Percentiles rank a stretch among this genome's conserved stretches.
Conservation (phyloP, 371 early-diverging fungal genomes). For the Zychaea mexicana region DNA sequence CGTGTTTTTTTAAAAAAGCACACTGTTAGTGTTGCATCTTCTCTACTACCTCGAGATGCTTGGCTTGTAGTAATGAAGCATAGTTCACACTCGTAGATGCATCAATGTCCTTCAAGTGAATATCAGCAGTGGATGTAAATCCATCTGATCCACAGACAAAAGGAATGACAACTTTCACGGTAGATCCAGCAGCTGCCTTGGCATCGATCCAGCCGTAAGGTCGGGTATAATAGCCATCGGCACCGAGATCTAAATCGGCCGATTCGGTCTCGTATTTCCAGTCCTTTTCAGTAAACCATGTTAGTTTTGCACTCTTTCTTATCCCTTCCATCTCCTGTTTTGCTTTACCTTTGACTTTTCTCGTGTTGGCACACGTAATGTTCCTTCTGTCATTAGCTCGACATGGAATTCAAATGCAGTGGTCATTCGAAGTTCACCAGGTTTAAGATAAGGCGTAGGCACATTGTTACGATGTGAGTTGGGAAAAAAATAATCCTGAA, state of each 20-base stretch:
- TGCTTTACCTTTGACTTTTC: slow-evolving; percentile 74
- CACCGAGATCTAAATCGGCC: slow-evolving; percentile 38
- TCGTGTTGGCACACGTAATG: slow-evolving; percentile 68
- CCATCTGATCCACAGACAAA: slow-evolving; percentile 60
- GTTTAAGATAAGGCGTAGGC: slow-evolving; percentile 49
- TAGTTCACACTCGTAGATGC: slow-evolving; percentile 76
- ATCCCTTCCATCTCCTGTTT: neutral
- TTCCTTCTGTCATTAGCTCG: slow-evolving; percentile 65
- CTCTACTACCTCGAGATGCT: slow-evolving; percentile 51
- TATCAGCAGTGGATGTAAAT: slow-evolving; percentile 50
- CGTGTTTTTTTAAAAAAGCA: neutral
- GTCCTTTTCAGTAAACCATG: slow-evolving; percentile 51
- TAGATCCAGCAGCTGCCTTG: slow-evolving; percentile 58
- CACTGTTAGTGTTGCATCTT: neutral
- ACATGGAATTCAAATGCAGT: slow-evolving; percentile 67
- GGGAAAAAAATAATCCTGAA: slow-evolving; percentile 85
- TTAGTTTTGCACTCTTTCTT: neutral
- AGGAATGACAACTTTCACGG: slow-evolving; percentile 63
- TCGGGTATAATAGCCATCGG: slow-evolving; percentile 53
- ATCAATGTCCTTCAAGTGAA: slow-evolving; percentile 52
- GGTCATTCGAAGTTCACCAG: slow-evolving; percentile 63
- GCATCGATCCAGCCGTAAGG: slow-evolving; percentile 85
- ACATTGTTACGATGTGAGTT: slow-evolving; percentile 58
- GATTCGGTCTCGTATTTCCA: slow-evolving; percentile 57
- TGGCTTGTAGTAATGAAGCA: slow-evolving; percentile 57